Percentiles rank a stretch among this genome's conserved stretches.
phyloP scores from a whole-genome alignment of 306 rosid species.

The Prosopis cineraria region DNA sequence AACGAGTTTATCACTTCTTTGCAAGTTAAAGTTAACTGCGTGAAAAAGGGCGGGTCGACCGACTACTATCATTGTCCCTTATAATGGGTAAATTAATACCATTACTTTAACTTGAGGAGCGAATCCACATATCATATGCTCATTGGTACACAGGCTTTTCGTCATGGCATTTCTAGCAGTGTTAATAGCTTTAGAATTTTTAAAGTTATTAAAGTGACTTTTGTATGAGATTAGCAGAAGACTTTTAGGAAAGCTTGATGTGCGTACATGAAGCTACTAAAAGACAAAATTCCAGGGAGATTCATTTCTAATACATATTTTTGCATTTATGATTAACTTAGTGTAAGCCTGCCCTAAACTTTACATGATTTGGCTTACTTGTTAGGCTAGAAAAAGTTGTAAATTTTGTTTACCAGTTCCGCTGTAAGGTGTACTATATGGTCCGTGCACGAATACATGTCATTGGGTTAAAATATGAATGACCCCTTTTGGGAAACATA shows the following conservation, averaged over 20 bases:
- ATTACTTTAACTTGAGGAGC: not conserved
- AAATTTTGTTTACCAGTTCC: not conserved
- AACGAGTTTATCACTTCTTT: not conserved
- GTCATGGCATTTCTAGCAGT: not conserved
- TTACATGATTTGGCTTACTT: not conserved
- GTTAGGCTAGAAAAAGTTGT: not conserved
- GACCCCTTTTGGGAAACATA: not conserved
- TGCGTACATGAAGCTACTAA: not conserved
- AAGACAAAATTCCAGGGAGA: not conserved
- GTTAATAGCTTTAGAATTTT: conserved; percentile 2
- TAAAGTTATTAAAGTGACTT: not conserved
- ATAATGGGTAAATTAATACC: not conserved
- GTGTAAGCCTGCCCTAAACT: not conserved
- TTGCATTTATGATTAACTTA: not conserved
- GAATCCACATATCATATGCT: not conserved
- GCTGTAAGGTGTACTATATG: not conserved
- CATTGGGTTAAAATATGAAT: not conserved
- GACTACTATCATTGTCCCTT: not conserved
- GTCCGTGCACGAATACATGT: not conserved
- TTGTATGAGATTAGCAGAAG: not conserved
- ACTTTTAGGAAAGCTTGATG: not conserved
- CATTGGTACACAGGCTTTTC: not conserved
- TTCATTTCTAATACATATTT: not conserved
- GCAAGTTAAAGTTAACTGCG: not conserved
- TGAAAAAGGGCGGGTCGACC: not conserved